Evolutionary conservation across 2,329 filamentous ascomycete genomes (phyloP), one percentile per base, ranked within the genome.

Genomic region (Penicillium digitatum): DNA sequence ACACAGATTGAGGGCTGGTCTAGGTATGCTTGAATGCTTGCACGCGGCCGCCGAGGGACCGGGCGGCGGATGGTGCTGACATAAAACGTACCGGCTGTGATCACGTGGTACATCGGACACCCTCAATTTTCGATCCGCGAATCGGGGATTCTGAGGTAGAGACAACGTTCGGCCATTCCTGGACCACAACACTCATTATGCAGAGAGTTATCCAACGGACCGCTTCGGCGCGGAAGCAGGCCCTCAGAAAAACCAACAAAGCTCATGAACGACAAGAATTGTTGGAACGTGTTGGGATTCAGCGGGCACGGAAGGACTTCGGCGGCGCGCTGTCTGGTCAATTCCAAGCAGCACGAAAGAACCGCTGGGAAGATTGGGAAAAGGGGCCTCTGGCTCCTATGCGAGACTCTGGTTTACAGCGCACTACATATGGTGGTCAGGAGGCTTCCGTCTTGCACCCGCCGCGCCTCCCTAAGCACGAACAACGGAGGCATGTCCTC

Each of bases 371-470:
- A 70, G 87, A 93, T 72, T 95, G 88, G 84, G 78, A 87, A 60
- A 74, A 90, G 61, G 93, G 92, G 0, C 82, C 88, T 9, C 70
- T 96, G 60, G 87, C 90, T 3, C 91, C 92, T 2, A 87, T 87
- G 69, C 82, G 86, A 65, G 87, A 94, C 73, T 76, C 86, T 37
- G 88, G 87, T 57, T 76, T 78, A 0, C 65, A 74, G 42, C 78
- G 80, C 62, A 79, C 81, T 45, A 78, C 74, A 26, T 87, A 85
- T 67, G 90, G 86, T 58, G 80, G 82, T 29, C 66, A 87, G 39
- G 66, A 71, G 34, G 59, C 70, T 29, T 59, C 72, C 29, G 52
- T 68, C 22, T 64, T 73, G 62, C 64, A 70, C 48, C 67, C 71
- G 32, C 69, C 78, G 29, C 65, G 74, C 24, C 69, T 79, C 43